phyloP scores from a whole-genome alignment of 2,329 filamentous ascomycete species.

The Fusarium brevicatenulatum region DNA sequence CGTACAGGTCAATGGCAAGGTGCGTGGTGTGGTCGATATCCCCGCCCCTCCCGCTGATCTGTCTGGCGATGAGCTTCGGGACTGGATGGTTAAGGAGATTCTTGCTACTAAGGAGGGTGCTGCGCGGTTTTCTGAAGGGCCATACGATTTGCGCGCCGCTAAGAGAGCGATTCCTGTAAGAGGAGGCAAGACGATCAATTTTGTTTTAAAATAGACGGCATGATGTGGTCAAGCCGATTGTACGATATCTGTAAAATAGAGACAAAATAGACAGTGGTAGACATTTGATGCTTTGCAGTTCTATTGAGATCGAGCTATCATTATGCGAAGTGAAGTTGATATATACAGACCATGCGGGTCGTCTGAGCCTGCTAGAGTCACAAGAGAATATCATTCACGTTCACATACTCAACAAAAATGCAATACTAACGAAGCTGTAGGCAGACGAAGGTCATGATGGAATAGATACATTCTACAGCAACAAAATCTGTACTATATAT shows the following conservation, averaged over 20 bases:
- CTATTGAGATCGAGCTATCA: neutral
- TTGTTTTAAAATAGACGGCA: conserved; percentile 63
- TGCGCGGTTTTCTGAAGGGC: conserved; percentile 61
- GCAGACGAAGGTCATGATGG: too few relatives aligned
- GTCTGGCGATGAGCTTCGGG: conserved; percentile 57
- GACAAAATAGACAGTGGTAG: conserved; percentile 16
- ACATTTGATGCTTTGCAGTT: neutral
- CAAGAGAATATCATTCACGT: neutral
- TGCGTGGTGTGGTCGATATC: conserved; percentile 75
- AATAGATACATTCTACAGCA: neutral
- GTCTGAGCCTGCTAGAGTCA: neutral
- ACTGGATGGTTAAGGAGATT: conserved; percentile 71
- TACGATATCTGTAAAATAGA: conserved; percentile 26
- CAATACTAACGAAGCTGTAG: neutral
- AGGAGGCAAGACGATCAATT: conserved; percentile 77
- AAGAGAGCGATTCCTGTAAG: conserved; percentile 74
- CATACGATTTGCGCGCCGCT: conserved; percentile 60
- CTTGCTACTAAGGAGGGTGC: conserved; percentile 69
- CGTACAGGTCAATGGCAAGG: conserved; percentile 84
- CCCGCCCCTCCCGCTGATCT: conserved; percentile 59
- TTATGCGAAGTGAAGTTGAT: neutral
- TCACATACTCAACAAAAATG: neutral
- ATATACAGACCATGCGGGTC: neutral
- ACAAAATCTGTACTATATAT: rapidly evolving
- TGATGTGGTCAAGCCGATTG: neutral